A percentile compares a stretch with the other conserved stretches of the same genome.
Evolutionary conservation across 176 grass and related monocot genomes (phyloP).

Genomic region (Typha latifolia): DNA sequence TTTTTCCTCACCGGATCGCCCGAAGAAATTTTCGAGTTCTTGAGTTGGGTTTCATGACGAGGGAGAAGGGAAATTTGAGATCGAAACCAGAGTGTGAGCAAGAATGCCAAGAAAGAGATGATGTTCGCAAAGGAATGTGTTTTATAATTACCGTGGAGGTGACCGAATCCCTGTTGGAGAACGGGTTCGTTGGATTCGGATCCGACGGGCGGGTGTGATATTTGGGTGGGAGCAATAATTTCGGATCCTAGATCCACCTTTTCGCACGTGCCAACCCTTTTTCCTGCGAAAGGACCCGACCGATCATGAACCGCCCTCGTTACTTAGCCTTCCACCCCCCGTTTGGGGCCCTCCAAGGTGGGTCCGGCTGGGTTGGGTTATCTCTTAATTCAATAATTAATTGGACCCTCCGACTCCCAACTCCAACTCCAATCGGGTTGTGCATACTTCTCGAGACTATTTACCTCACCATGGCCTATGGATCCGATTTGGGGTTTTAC

Average conservation of each 20-base stretch:
- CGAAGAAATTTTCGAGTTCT: neutral
- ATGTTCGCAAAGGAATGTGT: neutral
- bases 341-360: too few species aligned
- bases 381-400: too few species aligned
- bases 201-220: neutral
- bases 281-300: neutral
- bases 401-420: too few species aligned
- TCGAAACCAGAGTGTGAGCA: neutral
- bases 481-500: neutral
- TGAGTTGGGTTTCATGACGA: neutral
- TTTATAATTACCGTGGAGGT: neutral
- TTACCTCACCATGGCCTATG: too few species aligned
- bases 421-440: too few species aligned
- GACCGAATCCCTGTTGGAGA: neutral
- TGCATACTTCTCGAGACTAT: too few species aligned
- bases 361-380: too few species aligned
- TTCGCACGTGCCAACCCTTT: neutral
- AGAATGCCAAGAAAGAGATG: neutral
- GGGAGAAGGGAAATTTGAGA: neutral
- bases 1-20: conserved; percentile 1
- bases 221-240: neutral
- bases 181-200: neutral
- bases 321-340: neutral
- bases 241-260: conserved; percentile 12
- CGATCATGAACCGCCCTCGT: neutral